Conservation (phyloP, 2,329 filamentous ascomycete genomes). For the Huntiella decipiens region DNA sequence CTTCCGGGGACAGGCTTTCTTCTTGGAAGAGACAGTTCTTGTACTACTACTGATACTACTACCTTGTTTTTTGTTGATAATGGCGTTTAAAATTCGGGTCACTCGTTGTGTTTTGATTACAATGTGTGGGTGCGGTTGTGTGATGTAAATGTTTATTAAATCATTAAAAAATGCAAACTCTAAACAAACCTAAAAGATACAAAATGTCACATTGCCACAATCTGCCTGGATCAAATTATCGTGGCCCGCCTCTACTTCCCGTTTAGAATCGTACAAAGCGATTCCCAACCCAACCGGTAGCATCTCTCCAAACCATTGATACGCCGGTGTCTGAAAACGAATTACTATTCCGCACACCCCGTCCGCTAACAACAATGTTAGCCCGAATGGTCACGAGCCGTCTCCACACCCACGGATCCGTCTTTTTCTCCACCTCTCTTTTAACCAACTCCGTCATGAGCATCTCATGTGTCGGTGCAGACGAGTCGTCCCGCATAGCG, state of each 20-base stretch:
- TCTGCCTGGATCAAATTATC: too few relatives aligned
- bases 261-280: constrained; percentile 1
- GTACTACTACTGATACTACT: constrained; percentile 2
- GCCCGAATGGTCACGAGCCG: constrained; percentile 1
- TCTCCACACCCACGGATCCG: background rate
- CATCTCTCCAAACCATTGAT: constrained; percentile 5
- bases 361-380: background rate
- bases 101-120: background rate
- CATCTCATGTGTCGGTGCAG: background rate
- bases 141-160: too few relatives aligned
- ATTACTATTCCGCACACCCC: too few relatives aligned
- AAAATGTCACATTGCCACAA: too few relatives aligned
- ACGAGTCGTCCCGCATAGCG: constrained; percentile 3
- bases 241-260: too few relatives aligned
- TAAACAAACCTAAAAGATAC: too few relatives aligned
- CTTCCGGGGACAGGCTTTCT: constrained; percentile 1
- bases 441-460: background rate
- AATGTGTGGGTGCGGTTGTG: too few relatives aligned
- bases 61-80: constrained; percentile 4
- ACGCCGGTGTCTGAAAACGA: background rate
- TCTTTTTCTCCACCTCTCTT: background rate
- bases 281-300: background rate
- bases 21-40: background rate
- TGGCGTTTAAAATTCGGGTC: background rate
- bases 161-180: too few relatives aligned